Evolutionary conservation across 495 filamentous ascomycete genomes (phyloP).

Genomic region (Hypoxylon fragiforme): DNA sequence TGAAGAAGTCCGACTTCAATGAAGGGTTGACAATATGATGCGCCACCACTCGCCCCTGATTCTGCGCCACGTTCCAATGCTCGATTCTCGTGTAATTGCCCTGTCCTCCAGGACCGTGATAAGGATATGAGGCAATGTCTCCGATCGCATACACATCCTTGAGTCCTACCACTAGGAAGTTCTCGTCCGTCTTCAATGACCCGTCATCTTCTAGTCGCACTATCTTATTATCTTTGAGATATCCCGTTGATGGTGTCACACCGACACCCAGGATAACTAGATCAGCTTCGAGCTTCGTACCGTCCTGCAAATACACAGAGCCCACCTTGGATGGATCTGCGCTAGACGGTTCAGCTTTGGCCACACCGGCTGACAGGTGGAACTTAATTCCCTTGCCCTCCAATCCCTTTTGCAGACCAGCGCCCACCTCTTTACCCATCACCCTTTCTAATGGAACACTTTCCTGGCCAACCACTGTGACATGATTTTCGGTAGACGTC

Average conservation of each 20-base stretch:
- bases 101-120: conserved; percentile 82
- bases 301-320: conserved; percentile 81
- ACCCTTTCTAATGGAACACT: conserved; percentile 82
- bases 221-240: conserved; percentile 70
- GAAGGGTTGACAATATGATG: conserved; percentile 68
- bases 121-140: conserved; percentile 94
- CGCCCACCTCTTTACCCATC: conserved; percentile 80
- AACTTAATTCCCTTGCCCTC: conserved; percentile 90
- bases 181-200: conserved; percentile 74
- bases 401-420: conserved; percentile 72
- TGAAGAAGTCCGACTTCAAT: conserved; percentile 69
- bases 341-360: conserved; percentile 72
- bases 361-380: conserved; percentile 75
- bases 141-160: conserved; percentile 90
- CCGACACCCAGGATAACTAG: conserved; percentile 90
- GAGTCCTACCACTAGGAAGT: conserved; percentile 72
- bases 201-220: conserved; percentile 77
- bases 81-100: conserved; percentile 76
- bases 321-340: conserved; percentile 71
- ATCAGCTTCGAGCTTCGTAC: conserved; percentile 81
- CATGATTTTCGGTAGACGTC: conserved; percentile 70
- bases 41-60: conserved; percentile 78
- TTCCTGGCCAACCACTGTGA: conserved; percentile 95
- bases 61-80: conserved; percentile 98
- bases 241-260: conserved; percentile 83